Percentiles rank a stretch among this genome's conserved stretches.
phyloP scores from a whole-genome alignment of 2,329 filamentous ascomycete genomes.

The Graphilbum ipis-grandicollis region DNA sequence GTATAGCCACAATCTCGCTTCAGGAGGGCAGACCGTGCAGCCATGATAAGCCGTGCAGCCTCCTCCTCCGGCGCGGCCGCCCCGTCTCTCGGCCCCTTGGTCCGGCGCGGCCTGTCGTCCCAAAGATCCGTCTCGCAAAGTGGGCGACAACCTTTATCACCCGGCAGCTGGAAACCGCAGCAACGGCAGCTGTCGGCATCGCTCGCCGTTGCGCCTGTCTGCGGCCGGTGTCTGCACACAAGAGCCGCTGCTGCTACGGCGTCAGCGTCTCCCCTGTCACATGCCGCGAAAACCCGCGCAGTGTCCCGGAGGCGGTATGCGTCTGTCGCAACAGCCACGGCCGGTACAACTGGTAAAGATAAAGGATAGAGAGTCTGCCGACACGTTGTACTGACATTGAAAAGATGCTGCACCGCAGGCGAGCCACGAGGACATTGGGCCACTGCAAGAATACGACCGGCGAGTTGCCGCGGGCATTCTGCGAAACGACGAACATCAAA shows the following conservation, averaged over 20 bases:
- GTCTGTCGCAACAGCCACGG: too few species aligned
- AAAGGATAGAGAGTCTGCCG: too few species aligned
- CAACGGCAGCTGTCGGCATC: conserved; percentile 1
- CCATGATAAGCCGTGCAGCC: conserved; percentile 4
- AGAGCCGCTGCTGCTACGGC: not conserved
- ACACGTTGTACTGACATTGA: conserved; percentile 7
- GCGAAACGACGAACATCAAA: conserved; percentile 78
- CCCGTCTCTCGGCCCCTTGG: conserved; percentile 3
- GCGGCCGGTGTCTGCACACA: conserved; percentile 7
- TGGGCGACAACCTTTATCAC: not conserved
- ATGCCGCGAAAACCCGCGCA: not conserved
- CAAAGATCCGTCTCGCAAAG: not conserved
- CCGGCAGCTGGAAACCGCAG: not conserved
- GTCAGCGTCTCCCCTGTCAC: not conserved
- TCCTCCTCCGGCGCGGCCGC: not conserved
- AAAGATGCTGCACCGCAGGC: conserved; percentile 1
- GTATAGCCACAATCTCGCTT: too few species aligned
- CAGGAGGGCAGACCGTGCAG: too few species aligned
- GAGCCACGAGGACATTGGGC: conserved; percentile 35
- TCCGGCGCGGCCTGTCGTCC: conserved; percentile 4
- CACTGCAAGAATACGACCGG: conserved; percentile 74
- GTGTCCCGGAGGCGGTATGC: too few species aligned
- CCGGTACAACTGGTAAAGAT: too few species aligned
- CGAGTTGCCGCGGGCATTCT: conserved; percentile 59
- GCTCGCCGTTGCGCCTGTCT: not conserved